Evolutionary conservation across 1,284 basidiomycete genomes (phyloP).

Genomic region (Trametes hirsuta): DNA sequence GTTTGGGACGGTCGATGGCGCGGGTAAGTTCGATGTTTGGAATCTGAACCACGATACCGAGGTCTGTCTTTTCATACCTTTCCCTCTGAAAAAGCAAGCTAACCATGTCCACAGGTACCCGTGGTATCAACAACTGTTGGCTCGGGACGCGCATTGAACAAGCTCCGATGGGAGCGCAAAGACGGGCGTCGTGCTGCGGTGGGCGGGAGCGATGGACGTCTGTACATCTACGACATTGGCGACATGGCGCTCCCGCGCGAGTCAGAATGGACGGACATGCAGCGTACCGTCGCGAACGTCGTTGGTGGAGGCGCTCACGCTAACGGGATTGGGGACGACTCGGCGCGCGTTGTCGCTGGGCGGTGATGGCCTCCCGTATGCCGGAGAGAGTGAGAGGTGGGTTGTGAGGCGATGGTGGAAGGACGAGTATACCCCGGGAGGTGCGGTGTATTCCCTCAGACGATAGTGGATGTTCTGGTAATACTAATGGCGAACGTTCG

Average conservation of each 20-base stretch:
- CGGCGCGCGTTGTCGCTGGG: conserved; percentile 45
- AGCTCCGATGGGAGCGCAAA: conserved; percentile 91
- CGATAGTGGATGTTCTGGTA: too few species aligned
- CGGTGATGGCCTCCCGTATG: conserved; percentile 35
- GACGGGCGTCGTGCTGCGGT: conserved; percentile 84
- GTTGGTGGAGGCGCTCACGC: conserved; percentile 57
- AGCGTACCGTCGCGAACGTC: conserved; percentile 75
- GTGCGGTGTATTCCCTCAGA: neutral
- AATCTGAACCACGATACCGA: conserved; percentile 95
- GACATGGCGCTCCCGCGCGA: conserved; percentile 85
- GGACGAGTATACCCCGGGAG: neutral
- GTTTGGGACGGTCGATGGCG: conserved; percentile 93
- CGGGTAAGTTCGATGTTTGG: conserved; percentile 95
- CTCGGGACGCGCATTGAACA: conserved; percentile 87
- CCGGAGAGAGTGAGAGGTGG: neutral
- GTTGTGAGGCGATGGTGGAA: neutral
- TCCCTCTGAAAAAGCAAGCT: neutral
- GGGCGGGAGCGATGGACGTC: conserved; percentile 88
- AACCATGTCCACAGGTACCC: conserved; percentile 61
- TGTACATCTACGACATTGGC: conserved; percentile 96
- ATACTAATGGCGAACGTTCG: too few species aligned
- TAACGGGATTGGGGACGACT: conserved; percentile 55
- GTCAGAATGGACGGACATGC: conserved; percentile 88
- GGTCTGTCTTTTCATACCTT: conserved; percentile 52
- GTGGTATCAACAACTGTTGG: conserved; percentile 75